Evolutionary conservation across 2,329 filamentous ascomycete species (phyloP).

Genomic region (Ploettnerulaceae sp.): DNA sequence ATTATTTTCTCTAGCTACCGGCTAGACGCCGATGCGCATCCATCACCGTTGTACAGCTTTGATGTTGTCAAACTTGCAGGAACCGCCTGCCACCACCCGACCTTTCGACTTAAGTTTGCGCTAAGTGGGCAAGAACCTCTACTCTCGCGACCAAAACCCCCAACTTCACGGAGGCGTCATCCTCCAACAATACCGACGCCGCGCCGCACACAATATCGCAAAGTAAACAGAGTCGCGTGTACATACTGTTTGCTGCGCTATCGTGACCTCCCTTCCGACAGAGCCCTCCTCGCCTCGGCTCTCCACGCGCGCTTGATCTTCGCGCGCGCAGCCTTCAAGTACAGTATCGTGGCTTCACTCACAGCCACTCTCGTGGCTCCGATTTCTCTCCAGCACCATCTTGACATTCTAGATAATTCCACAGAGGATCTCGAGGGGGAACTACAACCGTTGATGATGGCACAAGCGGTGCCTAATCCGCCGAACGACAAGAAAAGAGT

Average conservation of each 20-base stretch:
- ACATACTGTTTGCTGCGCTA: slow-evolving; percentile 3
- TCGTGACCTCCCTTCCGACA: slow-evolving; percentile 3
- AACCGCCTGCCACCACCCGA: too few species aligned
- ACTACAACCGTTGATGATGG: slow-evolving; percentile 63
- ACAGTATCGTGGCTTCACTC: slow-evolving; percentile 29
- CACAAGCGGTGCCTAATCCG: slow-evolving; percentile 62
- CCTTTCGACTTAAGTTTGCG: not conserved
- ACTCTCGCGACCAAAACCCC: not conserved
- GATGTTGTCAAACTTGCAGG: too few species aligned
- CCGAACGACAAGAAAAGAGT: slow-evolving; percentile 68
- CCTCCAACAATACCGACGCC: not conserved
- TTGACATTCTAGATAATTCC: slow-evolving; percentile 46
- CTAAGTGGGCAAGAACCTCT: not conserved
- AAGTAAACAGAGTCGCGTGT: slow-evolving; percentile 12
- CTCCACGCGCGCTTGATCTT: slow-evolving; percentile 15
- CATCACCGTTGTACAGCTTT: too few species aligned
- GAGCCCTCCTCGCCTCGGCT: slow-evolving; percentile 8
- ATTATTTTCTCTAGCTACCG: too few species aligned
- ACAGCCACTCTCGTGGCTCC: slow-evolving; percentile 31
- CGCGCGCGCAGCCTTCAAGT: slow-evolving; percentile 18
- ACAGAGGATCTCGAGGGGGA: slow-evolving; percentile 49
- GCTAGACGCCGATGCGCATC: too few species aligned
- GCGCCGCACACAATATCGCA: not conserved
- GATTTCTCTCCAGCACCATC: slow-evolving; percentile 56
- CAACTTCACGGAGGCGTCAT: slow-evolving; percentile 1